phyloP scores from a whole-genome alignment of 164 flowering plant species.

The Saururus chinensis region DNA sequence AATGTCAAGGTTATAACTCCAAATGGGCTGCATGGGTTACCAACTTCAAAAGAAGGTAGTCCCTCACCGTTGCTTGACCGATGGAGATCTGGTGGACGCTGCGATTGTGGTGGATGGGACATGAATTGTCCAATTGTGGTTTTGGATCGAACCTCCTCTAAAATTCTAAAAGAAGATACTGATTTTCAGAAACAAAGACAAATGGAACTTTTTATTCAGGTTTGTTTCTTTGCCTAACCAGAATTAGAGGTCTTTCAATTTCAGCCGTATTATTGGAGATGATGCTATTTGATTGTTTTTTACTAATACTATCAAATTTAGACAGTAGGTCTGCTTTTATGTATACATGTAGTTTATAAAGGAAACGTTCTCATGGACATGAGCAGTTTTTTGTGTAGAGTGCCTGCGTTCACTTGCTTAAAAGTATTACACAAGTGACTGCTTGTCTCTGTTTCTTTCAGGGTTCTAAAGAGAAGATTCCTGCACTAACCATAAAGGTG shows the following conservation, averaged over 20 bases:
- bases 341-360: no score
- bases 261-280: no score
- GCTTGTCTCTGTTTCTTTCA: slow-evolving; percentile 11
- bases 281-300: no score
- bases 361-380: no score
- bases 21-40: slow-evolving; percentile 68
- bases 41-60: slow-evolving; percentile 30
- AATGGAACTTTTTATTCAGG: slow-evolving; percentile 63
- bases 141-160: slow-evolving; percentile 26
- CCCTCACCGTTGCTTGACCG: slow-evolving; percentile 74
- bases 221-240: slow-evolving; percentile 13
- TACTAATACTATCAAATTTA: no score
- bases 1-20: slow-evolving; percentile 64
- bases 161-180: slow-evolving; percentile 17
- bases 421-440: no score
- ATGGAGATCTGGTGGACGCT: slow-evolving; percentile 89
- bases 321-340: no score
- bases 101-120: slow-evolving; percentile 99
- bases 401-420: no score
- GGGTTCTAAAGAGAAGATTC: slow-evolving; percentile 63
- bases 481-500: slow-evolving; percentile 48
- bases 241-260: no score
- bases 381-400: no score
- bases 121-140: slow-evolving; percentile 73
- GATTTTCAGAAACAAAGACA: slow-evolving; percentile 23